Evolutionary conservation across 495 filamentous ascomycete species (phyloP).

Genomic region (Xylaria acuta): DNA sequence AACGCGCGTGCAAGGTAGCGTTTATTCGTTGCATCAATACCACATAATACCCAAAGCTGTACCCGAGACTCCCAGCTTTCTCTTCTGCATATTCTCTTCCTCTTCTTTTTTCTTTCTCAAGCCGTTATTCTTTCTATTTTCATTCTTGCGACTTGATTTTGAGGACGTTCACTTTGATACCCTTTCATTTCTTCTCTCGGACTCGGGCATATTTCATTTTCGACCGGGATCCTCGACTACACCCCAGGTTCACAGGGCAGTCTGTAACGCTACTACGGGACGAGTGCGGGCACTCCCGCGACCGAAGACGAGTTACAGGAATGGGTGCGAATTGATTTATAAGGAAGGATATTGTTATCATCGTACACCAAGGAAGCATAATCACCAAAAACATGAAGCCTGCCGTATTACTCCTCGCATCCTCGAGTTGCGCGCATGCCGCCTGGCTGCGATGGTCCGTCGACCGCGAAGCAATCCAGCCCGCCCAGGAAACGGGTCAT

Average conservation of each 20-base stretch:
- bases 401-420: constrained; percentile 22
- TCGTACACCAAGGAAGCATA: neutral
- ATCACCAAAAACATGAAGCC: constrained; percentile 25
- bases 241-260: neutral
- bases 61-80: neutral
- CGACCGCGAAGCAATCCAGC: constrained; percentile 19
- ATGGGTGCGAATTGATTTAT: neutral
- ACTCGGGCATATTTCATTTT: neutral
- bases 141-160: neutral
- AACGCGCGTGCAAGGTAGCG: constrained; percentile 21
- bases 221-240: neutral
- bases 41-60: constrained; percentile 10
- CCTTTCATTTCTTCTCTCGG: constrained; percentile 1
- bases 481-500: constrained; percentile 29
- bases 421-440: constrained; percentile 28
- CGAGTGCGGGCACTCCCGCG: constrained; percentile 13
- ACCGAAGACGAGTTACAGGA: neutral
- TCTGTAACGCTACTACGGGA: constrained; percentile 2
- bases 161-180: constrained; percentile 2
- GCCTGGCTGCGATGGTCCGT: constrained; percentile 35
- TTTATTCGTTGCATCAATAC: constrained; percentile 17
- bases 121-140: neutral
- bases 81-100: neutral
- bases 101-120: neutral
- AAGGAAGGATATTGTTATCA: neutral